phyloP scores from a whole-genome alignment of 192 early-diverging fungal species.

The Linderina pennispora region DNA sequence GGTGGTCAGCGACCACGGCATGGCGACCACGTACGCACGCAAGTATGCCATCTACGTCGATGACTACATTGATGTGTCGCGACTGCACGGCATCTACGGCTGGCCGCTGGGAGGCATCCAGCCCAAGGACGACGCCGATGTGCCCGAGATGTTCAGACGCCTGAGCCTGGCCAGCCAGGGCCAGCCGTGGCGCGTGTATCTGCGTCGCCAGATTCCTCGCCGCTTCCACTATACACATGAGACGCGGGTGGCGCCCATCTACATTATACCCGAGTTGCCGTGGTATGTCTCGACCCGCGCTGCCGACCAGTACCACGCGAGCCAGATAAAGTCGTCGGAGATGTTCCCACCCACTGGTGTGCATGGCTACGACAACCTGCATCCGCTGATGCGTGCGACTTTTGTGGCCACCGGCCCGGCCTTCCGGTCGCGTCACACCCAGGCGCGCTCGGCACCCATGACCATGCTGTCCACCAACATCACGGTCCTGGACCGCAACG shows the following conservation, averaged over 20 bases:
- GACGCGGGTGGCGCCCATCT: slow-evolving; percentile 69
- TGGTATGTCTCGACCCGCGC: slow-evolving; percentile 49
- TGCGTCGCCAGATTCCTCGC: slow-evolving; percentile 62
- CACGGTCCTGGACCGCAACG: not conserved
- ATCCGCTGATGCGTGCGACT: slow-evolving; percentile 75
- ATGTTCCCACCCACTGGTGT: slow-evolving; percentile 48
- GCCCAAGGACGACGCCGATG: slow-evolving; percentile 41
- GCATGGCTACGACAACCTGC: slow-evolving; percentile 81
- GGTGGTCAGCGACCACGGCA: slow-evolving; percentile 84
- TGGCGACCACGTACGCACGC: slow-evolving; percentile 50
- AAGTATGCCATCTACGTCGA: slow-evolving; percentile 67
- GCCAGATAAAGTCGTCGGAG: not conserved
- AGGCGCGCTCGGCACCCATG: slow-evolving; percentile 2
- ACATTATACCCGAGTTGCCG: slow-evolving; percentile 61
- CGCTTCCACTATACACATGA: slow-evolving; percentile 64
- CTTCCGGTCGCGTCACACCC: slow-evolving; percentile 31
- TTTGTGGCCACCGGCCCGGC: slow-evolving; percentile 75
- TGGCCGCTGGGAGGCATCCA: slow-evolving; percentile 61
- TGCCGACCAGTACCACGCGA: slow-evolving; percentile 6
- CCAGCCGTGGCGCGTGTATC: slow-evolving; percentile 58
- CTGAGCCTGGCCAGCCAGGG: slow-evolving; percentile 46
- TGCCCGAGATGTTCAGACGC: slow-evolving; percentile 47
- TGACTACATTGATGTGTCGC: slow-evolving; percentile 56
- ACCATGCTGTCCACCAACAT: not conserved
- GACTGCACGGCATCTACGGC: slow-evolving; percentile 50